Base-by-base conservation (phyloP, 805 yeast genomes). In the Lipomyces starkeyi region DNA sequence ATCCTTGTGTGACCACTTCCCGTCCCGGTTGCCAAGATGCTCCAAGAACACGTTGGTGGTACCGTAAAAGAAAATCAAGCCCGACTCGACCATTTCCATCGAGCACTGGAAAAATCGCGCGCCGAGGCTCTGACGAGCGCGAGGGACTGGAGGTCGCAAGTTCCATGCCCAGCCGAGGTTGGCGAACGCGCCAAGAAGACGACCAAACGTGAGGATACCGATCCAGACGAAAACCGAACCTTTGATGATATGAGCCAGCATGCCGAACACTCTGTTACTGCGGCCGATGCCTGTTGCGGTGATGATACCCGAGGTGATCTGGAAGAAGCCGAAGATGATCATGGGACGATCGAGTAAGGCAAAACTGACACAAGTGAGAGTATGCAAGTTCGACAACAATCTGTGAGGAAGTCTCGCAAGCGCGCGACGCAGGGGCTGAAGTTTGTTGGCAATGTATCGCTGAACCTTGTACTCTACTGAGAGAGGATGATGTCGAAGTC, bases 131-230 rank as follows among this genome's bases (percentile, higher is more conserved):
- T 74, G 76, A 47, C 61, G 54, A 1, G 67, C 11, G 34, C 20
- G 58, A 32, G 71, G 53, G 49, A 67, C 58, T 3, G 66, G 63
- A 5, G 81, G 80, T 22, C 73, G 71, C 22, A 75, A 47, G 69
- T 95, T 95, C 99, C 99, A 94, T 3, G 97, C 93, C 90, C 96
- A 89, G 25, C 98, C 98, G 66, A 84, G 81, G 65, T 84, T 82
- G 49, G 84, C 77, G 74, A 89, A 91, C 13, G 89, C 91, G 2
- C 99, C 99, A 74, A 92, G 87, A 78, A 91, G 93, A 73, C 98
- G 86, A 0, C 93, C 90, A 53, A 95, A 82, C n/a, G 97, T 85
- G 5, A 93, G 76, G 7, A 93, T 69, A 25, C 99, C 99, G 53
- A 90, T 80, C 4, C 83, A 71, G 67, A 92, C 83, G 76, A 94